These are phyloP conservation scores for Combretum micranthum DNA, from an alignment of 345 rosid species.

Conservation along the genomic window DNA sequence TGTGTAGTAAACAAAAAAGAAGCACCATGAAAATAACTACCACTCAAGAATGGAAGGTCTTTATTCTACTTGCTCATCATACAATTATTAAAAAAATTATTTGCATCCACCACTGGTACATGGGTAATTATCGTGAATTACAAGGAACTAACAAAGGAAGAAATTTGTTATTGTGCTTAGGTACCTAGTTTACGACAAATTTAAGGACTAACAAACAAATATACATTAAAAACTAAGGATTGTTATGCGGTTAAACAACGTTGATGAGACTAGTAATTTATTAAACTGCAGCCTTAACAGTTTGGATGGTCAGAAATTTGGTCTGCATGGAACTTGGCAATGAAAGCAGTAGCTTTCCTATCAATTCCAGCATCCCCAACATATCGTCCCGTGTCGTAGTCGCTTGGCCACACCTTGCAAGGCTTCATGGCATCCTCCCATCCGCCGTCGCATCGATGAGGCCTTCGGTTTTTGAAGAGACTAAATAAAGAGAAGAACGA, in stretches of 20 bases:
- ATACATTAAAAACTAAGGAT: not conserved
- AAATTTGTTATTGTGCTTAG: no score
- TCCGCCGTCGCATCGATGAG: conserved; percentile 16
- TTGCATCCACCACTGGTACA: no score
- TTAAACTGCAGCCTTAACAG: conserved; percentile 22
- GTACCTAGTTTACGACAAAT: not conserved
- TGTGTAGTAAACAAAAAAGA: no score
- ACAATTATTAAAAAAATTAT: no score
- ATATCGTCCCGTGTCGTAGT: conserved; percentile 33
- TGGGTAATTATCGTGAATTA: no score
- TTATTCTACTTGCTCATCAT: no score
- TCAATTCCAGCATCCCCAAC: conserved; percentile 50
- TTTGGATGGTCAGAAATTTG: conserved; percentile 18
- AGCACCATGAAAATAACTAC: no score
- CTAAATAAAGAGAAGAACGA: conserved; percentile 25
- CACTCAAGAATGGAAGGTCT: no score
- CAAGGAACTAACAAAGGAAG: no score
- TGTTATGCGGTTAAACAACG: not conserved
- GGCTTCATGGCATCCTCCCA: conserved; percentile 18
- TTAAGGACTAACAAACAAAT: no score
- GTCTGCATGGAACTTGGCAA: conserved; percentile 40
- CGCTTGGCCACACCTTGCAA: conserved; percentile 38
- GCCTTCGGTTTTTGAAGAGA: conserved; percentile 25
- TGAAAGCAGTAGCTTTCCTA: conserved; percentile 40
- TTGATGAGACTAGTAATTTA: conserved; percentile 18